Evolutionary conservation across 176 grass and related monocot species (phyloP), one percentile per base, ranked within the genome.

Genomic region (Echinochloa phyllopogon): DNA sequence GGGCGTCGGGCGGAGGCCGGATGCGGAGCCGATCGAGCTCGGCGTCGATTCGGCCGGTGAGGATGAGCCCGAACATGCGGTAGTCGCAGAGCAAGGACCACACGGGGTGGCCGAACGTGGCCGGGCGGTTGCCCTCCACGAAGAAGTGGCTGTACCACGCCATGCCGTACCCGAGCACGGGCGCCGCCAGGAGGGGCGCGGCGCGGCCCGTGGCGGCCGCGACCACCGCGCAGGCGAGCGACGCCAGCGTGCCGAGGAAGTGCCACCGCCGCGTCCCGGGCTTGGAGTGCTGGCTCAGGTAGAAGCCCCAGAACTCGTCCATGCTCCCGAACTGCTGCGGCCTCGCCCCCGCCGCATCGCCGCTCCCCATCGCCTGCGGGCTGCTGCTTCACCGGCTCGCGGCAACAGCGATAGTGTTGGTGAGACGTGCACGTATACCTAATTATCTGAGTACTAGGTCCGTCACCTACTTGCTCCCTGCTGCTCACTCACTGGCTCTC

Each of bases 111-210:
- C 85, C 90, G 76, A 94, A 97, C 20, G 87, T 92, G 65, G 92
- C 90, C 0, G 92, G 92, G 40, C 83, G 44, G 88, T 97, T 97
- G 79, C 83, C 79, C 83, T 94, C 90, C 65, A 94, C 92, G 80
- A 97, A 94, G 78, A 92, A 90, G 88, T 97, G 94, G 88, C 88
- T 92, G 88, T 97, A 97, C 92, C 92, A 94, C 8, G 94, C 94
- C 89, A 94, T 87, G 83, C 83, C 90, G 73, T 94, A 94, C 3
- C 92, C 87, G 23, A 94, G 57, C 39, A 86, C 29, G 70, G 89
- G 90, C 59, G 66, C 83, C 70, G 83, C 75, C 29, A 72, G 69
- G 72, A 97, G 60, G 51, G 51, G 47, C 78, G 79, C 88, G n/a
- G 67, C 78, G 56, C 87, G 73, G 63, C 89, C 91, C 14, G 81